Conservation (phyloP, 768 basidiomycete genomes). For the Gyrodon lividus region DNA sequence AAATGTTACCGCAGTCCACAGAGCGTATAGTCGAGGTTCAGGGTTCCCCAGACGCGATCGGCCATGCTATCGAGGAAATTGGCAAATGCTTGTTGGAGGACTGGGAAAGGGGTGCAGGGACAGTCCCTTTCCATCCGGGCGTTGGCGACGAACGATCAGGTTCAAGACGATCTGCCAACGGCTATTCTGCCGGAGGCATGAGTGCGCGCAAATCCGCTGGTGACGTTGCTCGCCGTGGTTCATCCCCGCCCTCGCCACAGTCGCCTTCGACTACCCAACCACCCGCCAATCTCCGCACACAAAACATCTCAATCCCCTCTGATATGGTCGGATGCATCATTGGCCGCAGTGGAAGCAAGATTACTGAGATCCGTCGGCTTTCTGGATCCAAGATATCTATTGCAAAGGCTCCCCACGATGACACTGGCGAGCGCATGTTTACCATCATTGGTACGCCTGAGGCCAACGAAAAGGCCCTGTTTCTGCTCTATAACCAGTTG, state of each 20-base stretch:
- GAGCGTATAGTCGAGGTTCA: conserved; percentile 99
- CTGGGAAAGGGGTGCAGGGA: conserved; percentile 92
- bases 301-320: conserved; percentile 98
- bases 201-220: conserved; percentile 65
- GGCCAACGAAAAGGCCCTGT: conserved; percentile 96
- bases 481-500: conserved; percentile 94
- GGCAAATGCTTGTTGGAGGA: conserved; percentile 94
- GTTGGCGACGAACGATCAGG: conserved; percentile 66
- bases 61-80: conserved; percentile 93
- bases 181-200: conserved; percentile 46
- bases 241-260: conserved; percentile 36
- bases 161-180: conserved; percentile 51
- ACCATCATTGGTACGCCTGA: conserved; percentile 96
- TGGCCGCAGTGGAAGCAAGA: conserved; percentile 95
- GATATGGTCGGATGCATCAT: conserved; percentile 99
- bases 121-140: conserved; percentile 94
- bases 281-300: conserved; percentile 86
- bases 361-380: conserved; percentile 97
- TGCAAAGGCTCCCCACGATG: conserved; percentile 98
- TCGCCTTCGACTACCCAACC: conserved; percentile 52
- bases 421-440: conserved; percentile 99
- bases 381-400: conserved; percentile 98
- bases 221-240: conserved; percentile 45
- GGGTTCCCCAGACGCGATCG: conserved; percentile 89
- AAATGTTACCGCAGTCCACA: conserved; percentile 98